phyloP scores from a whole-genome alignment of 2,329 filamentous ascomycete species.

The Colletotrichum godetiae region DNA sequence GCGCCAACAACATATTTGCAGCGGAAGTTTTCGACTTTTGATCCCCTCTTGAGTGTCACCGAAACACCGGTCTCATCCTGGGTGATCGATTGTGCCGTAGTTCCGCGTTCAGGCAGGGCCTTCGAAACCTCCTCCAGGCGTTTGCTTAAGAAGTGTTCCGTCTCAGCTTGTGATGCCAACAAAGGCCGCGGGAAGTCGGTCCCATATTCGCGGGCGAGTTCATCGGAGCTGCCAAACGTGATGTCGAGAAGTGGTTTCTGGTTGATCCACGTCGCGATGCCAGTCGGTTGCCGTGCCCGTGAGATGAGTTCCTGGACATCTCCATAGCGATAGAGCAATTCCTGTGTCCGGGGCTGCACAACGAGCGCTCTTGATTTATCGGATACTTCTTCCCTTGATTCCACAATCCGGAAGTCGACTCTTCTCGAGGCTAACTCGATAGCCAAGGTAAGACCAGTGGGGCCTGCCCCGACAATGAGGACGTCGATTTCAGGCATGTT shows the following conservation, averaged over 20 bases:
- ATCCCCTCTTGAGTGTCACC: slow-evolving; percentile 38
- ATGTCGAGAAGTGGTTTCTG: slow-evolving; percentile 44
- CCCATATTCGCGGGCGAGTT: not conserved
- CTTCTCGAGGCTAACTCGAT: slow-evolving; percentile 44
- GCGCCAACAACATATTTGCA: slow-evolving; percentile 58
- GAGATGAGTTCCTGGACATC: slow-evolving; percentile 46
- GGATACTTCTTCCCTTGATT: slow-evolving; percentile 45
- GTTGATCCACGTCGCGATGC: slow-evolving; percentile 51
- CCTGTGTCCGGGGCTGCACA: slow-evolving; percentile 61
- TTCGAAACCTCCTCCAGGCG: not conserved
- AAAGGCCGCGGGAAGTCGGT: not conserved
- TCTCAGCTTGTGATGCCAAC: not conserved
- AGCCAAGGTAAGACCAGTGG: slow-evolving; percentile 47
- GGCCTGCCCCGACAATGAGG: slow-evolving; percentile 49
- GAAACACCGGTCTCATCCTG: not conserved
- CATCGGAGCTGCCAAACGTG: slow-evolving; percentile 40
- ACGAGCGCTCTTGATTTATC: slow-evolving; percentile 55
- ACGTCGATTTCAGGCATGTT: slow-evolving; percentile 36
- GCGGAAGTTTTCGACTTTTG: slow-evolving; percentile 42
- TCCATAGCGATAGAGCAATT: slow-evolving; percentile 59
- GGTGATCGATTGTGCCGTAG: not conserved
- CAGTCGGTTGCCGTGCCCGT: slow-evolving; percentile 49
- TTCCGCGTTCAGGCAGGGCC: not conserved
- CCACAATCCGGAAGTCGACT: slow-evolving; percentile 51
- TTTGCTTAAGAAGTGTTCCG: not conserved